Conservation (phyloP, 169 alveolate genomes). For the Eimeria acervulina region DNA sequence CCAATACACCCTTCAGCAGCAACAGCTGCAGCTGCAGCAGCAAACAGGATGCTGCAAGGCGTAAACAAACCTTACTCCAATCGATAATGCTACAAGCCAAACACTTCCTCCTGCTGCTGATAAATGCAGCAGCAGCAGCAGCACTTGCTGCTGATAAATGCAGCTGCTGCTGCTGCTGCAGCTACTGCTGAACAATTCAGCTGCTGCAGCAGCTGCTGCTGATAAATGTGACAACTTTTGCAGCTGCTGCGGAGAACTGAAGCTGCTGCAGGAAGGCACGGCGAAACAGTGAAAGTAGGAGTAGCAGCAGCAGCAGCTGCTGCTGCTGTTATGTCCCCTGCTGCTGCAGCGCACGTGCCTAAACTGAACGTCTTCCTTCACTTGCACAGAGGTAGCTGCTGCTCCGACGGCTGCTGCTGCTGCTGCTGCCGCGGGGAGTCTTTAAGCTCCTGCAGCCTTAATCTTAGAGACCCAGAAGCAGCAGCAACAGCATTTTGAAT, state of each 20-base stretch:
- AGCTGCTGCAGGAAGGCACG: too few relatives aligned
- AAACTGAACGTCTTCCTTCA: too few relatives aligned
- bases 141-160: background rate
- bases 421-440: background rate
- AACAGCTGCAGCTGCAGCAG: background rate
- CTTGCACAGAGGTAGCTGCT: too few relatives aligned
- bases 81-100: background rate
- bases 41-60: constrained; percentile 22
- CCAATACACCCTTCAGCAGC: background rate
- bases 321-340: background rate
- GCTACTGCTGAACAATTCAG: too few relatives aligned
- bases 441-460: background rate
- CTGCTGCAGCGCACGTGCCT: too few relatives aligned
- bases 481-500: too few relatives aligned
- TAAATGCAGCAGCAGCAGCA: background rate
- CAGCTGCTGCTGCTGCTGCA: too few relatives aligned
- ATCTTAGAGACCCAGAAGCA: too few relatives aligned
- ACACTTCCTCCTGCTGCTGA: background rate
- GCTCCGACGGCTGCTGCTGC: background rate
- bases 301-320: background rate
- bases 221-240: background rate
- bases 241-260: too few relatives aligned
- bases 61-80: background rate
- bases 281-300: background rate
- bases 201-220: background rate